Evolutionary conservation across 768 basidiomycete species (phyloP).

Genomic region (Tricholoma sp.): DNA sequence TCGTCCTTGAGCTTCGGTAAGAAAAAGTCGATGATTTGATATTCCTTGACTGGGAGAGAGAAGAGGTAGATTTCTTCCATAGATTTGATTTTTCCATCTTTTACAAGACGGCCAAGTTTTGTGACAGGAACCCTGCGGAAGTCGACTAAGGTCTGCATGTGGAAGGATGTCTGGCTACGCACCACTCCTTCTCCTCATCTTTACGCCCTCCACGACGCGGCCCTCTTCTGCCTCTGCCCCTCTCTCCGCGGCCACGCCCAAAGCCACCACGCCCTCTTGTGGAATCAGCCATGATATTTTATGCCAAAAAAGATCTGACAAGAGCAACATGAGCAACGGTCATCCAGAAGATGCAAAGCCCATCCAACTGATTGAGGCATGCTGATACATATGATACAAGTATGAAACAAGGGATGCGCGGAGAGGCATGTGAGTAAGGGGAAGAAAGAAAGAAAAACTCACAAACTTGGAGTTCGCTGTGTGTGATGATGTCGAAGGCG

Average conservation of each 20-base stretch:
- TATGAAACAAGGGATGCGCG: slow-evolving; percentile 2
- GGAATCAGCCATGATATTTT: slow-evolving; percentile 75
- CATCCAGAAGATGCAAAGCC: slow-evolving; percentile 33
- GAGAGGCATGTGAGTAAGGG: slow-evolving; percentile 4
- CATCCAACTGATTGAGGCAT: slow-evolving; percentile 43
- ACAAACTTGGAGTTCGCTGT: slow-evolving; percentile 36
- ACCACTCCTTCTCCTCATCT: slow-evolving; percentile 99
- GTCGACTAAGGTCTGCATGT: slow-evolving; percentile 4
- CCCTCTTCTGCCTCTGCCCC: slow-evolving; percentile 83
- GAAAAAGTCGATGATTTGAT: slow-evolving; percentile 99
- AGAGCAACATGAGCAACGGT: slow-evolving; percentile 23
- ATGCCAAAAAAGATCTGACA: slow-evolving; percentile 16
- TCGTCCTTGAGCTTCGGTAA: slow-evolving; percentile 99
- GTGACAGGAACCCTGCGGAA: slow-evolving; percentile 88
- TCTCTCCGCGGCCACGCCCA: slow-evolving; percentile 88
- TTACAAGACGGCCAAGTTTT: slow-evolving; percentile 97
- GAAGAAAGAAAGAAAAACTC: slow-evolving; percentile 25
- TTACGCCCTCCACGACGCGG: slow-evolving; percentile 96
- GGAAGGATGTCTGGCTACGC: slow-evolving; percentile 21
- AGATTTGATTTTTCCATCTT: slow-evolving; percentile 99
- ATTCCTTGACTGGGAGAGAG: slow-evolving; percentile 99
- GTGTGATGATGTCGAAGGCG: slow-evolving; percentile 30
- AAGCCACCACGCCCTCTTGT: slow-evolving; percentile 68
- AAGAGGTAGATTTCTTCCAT: slow-evolving; percentile 99
- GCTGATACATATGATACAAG: background rate